Conservation (phyloP, 257 asterid genomes). For the Solanum paucissectum region DNA sequence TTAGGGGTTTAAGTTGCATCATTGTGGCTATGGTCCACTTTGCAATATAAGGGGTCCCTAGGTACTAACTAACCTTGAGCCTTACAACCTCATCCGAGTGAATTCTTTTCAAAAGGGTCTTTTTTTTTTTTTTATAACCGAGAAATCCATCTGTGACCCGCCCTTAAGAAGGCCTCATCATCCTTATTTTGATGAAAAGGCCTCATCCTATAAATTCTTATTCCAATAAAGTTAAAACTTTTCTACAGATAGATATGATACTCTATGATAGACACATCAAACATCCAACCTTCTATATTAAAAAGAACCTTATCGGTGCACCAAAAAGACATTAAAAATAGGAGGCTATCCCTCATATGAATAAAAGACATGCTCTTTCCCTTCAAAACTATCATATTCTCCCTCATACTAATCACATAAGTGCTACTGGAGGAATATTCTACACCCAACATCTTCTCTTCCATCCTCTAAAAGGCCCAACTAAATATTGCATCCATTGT, state of each 20-base stretch:
- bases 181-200: not conserved
- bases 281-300: not conserved
- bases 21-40: not conserved
- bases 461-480: not conserved
- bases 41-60: not conserved
- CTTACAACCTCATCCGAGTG: not conserved
- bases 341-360: not conserved
- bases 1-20: not conserved
- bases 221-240: not conserved
- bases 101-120: not conserved
- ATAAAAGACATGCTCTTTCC: not conserved
- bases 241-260: not conserved
- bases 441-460: not conserved
- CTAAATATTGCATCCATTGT: not conserved
- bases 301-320: not conserved
- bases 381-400: not conserved
- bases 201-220: not conserved
- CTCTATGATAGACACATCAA: not conserved
- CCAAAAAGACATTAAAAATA: not conserved
- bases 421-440: not conserved
- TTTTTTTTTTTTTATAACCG: not conserved
- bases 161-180: not conserved
- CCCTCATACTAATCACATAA: not conserved
- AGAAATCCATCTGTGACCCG: too few relatives aligned
- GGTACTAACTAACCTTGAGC: not conserved